phyloP scores from a whole-genome alignment of 2,329 filamentous ascomycete genomes.

The Cordyceps pruinosa region DNA sequence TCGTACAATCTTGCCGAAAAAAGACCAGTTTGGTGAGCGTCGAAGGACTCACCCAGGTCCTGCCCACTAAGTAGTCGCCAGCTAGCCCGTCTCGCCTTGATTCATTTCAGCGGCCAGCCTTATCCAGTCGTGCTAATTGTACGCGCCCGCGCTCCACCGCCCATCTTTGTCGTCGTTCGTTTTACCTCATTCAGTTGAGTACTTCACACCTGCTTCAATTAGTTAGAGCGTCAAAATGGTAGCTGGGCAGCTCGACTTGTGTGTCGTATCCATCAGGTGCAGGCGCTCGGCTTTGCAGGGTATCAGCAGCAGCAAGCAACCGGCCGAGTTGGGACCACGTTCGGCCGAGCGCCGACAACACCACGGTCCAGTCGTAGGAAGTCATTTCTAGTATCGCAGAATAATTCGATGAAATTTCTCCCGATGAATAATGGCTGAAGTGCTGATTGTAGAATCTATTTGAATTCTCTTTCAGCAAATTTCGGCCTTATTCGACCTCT shows the following conservation, averaged over 20 bases:
- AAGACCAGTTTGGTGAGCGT: too few relatives aligned
- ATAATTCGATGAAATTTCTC: too few relatives aligned
- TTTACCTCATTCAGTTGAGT: neutral
- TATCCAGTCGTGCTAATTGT: neutral
- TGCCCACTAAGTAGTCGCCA: neutral
- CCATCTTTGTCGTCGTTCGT: neutral
- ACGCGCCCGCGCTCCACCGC: neutral
- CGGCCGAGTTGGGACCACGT: neutral
- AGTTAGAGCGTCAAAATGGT: neutral
- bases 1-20: too few relatives aligned
- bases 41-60: too few relatives aligned
- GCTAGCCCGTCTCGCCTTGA: neutral
- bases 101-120: neutral
- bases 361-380: too few relatives aligned
- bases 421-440: too few relatives aligned
- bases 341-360: neutral
- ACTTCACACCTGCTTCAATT: neutral
- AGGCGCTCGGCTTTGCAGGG: neutral
- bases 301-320: neutral
- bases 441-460: too few relatives aligned
- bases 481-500: too few relatives aligned
- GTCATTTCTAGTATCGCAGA: too few relatives aligned
- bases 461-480: too few relatives aligned
- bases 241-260: neutral
- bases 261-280: neutral